A percentile compares a stretch with the other conserved stretches of the same genome.
phyloP scores from a whole-genome alignment of 2,329 filamentous ascomycete genomes.

The Ceratocystis colombiana region DNA sequence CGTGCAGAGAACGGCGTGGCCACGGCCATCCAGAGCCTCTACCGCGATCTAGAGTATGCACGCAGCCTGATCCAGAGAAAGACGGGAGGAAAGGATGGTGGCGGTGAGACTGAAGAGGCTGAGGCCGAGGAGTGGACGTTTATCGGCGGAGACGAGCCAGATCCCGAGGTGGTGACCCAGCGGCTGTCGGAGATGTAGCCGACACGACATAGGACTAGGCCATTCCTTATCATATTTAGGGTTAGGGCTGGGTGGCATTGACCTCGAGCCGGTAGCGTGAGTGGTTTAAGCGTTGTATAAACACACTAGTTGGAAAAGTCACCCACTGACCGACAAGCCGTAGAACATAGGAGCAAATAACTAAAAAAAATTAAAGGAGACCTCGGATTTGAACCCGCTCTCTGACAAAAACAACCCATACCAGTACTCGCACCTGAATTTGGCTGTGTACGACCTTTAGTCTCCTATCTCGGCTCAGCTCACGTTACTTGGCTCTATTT shows the following conservation, averaged over 20 bases:
- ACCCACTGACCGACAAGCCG: not conserved
- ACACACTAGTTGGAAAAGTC: not conserved
- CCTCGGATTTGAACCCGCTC: too few species aligned
- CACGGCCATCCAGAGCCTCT: conserved; percentile 81
- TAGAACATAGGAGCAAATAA: too few species aligned
- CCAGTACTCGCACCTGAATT: too few species aligned
- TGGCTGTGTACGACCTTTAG: not conserved
- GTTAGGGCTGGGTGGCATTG: not conserved
- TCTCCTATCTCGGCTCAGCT: not conserved
- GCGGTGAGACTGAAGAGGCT: conserved; percentile 45
- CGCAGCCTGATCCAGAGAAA: conserved; percentile 62
- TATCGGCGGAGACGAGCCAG: conserved; percentile 50
- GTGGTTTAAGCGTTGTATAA: not conserved
- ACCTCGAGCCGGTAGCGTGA: not conserved
- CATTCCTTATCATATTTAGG: too few species aligned
- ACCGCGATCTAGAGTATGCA: conserved; percentile 90
- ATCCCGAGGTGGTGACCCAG: conserved; percentile 37
- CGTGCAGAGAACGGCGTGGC: conserved; percentile 86
- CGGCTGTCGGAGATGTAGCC: conserved; percentile 30
- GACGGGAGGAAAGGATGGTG: conserved; percentile 40
- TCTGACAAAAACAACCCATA: too few species aligned
- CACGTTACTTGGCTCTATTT: not conserved
- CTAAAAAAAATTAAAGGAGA: too few species aligned
- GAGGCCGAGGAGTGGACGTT: conserved; percentile 88
- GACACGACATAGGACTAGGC: not conserved